Conservation (phyloP, 1,139 yeast species). For the Geotrichum histeridarum region DNA sequence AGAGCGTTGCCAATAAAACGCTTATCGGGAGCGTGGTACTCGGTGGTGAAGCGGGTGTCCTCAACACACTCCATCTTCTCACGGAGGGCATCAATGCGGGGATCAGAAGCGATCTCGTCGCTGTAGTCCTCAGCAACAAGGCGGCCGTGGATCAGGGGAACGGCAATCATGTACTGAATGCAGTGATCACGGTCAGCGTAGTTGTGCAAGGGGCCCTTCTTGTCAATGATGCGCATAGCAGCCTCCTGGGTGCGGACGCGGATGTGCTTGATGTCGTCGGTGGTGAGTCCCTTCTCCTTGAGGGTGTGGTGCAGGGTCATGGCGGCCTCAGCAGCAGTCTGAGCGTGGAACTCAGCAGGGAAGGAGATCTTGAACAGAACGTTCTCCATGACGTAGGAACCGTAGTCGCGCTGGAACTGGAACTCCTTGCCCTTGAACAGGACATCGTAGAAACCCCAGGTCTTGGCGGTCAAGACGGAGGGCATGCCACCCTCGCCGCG, state of each 20-base stretch:
- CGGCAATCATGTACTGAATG: conserved; percentile 57
- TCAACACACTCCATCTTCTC: conserved; percentile 52
- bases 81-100: conserved; percentile 49
- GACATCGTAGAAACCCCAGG: conserved; percentile 61
- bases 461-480: conserved; percentile 50
- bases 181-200: conserved; percentile 62
- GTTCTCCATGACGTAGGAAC: conserved; percentile 60
- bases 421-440: conserved; percentile 50
- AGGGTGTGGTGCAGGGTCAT: conserved; percentile 43
- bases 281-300: conserved; percentile 41
- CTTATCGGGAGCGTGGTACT: conserved; percentile 53
- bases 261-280: conserved; percentile 47
- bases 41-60: conserved; percentile 45
- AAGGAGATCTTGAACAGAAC: conserved; percentile 55
- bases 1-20: conserved; percentile 54
- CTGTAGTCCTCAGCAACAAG: conserved; percentile 54
- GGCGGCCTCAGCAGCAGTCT: conserved; percentile 60
- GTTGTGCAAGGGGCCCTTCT: conserved; percentile 53
- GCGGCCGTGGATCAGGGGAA: conserved; percentile 51
- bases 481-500: conserved; percentile 55
- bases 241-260: conserved; percentile 56
- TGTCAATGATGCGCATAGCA: conserved; percentile 54
- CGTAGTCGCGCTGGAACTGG: conserved; percentile 50
- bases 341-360: conserved; percentile 64
- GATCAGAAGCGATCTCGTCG: conserved; percentile 48